A percentile compares a stretch with the other conserved stretches of the same genome.
phyloP scores from a whole-genome alignment of 495 filamentous ascomycete genomes.

The Penicillium goetzii region DNA sequence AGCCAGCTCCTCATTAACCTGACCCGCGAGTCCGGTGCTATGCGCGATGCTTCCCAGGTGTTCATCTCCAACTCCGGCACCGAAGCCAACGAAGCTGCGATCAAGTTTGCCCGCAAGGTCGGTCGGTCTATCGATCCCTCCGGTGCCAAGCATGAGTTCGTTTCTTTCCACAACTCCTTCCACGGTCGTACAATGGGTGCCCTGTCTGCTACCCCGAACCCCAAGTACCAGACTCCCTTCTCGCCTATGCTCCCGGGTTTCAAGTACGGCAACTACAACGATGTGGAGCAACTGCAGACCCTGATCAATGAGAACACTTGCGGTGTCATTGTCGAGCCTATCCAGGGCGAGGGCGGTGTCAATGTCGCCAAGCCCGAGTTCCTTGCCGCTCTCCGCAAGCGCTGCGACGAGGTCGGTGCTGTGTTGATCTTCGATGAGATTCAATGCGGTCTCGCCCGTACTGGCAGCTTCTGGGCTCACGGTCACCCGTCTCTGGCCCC shows the following conservation, averaged over 20 bases:
- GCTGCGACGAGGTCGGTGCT: slow-evolving; percentile 86
- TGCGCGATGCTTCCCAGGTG: slow-evolving; percentile 77
- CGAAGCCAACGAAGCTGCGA: slow-evolving; percentile 96
- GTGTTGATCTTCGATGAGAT: slow-evolving; percentile 96
- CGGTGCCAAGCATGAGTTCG: slow-evolving; percentile 77
- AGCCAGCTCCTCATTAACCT: slow-evolving; percentile 81
- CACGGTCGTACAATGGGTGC: slow-evolving; percentile 95
- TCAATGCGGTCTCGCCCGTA: slow-evolving; percentile 87
- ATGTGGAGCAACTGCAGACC: slow-evolving; percentile 66
- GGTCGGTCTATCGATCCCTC: slow-evolving; percentile 72
- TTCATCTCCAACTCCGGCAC: slow-evolving; percentile 95
- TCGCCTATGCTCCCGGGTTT: slow-evolving; percentile 95
- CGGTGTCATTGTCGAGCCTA: slow-evolving; percentile 95
- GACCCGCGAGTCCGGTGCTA: slow-evolving; percentile 73
- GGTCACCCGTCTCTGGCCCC: slow-evolving; percentile 58
- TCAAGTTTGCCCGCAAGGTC: slow-evolving; percentile 94
- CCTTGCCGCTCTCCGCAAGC: slow-evolving; percentile 70
- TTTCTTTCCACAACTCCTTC: slow-evolving; percentile 89
- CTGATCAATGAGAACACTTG: slow-evolving; percentile 85
- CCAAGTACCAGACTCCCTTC: slow-evolving; percentile 96
- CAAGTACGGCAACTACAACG: slow-evolving; percentile 82
- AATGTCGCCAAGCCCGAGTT: slow-evolving; percentile 83
- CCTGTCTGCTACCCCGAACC: slow-evolving; percentile 93
- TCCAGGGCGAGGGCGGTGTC: slow-evolving; percentile 95
- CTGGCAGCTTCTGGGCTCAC: slow-evolving; percentile 90